A percentile compares a stretch with the other conserved stretches of the same genome.
Evolutionary conservation across 2,329 filamentous ascomycete species (phyloP).

Genomic region (Phialocephala subalpina): DNA sequence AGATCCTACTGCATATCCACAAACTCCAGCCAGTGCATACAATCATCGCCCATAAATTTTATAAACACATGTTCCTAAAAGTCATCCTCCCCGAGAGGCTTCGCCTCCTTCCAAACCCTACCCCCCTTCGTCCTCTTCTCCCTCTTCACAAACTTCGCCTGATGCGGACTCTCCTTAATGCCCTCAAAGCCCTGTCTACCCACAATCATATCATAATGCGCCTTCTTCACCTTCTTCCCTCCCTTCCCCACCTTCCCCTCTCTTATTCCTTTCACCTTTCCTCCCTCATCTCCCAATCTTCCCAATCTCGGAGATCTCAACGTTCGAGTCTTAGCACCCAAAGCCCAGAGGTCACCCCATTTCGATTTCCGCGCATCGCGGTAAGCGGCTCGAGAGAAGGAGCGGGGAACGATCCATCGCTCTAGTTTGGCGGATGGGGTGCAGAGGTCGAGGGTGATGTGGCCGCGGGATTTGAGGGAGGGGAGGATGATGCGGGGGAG

Average conservation of each 20-base stretch:
- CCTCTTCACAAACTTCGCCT: conserved; percentile 33
- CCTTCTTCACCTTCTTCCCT: conserved; percentile 52
- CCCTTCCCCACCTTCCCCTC: conserved; percentile 46
- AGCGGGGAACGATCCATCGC: conserved; percentile 90
- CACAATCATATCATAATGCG: conserved; percentile 49
- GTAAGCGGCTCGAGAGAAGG: conserved; percentile 82
- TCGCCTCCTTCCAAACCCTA: conserved; percentile 46
- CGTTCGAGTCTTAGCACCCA: conserved; percentile 89
- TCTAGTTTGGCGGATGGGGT: conserved; percentile 86
- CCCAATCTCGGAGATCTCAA: conserved; percentile 68
- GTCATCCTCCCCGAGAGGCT: conserved; percentile 43
- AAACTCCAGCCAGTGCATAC: background rate
- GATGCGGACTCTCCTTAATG: conserved; percentile 38
- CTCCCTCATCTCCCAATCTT: conserved; percentile 39
- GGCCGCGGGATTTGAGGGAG: conserved; percentile 86
- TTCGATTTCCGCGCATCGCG: conserved; percentile 88
- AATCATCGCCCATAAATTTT: conserved; percentile 11
- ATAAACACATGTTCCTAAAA: conserved; percentile 23
- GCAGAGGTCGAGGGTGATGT: conserved; percentile 90
- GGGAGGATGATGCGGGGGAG: conserved; percentile 82
- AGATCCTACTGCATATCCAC: conserved; percentile 11
- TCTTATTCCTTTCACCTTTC: conserved; percentile 47
- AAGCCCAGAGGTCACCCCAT: conserved; percentile 96
- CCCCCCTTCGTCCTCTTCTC: conserved; percentile 46
- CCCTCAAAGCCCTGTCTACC: conserved; percentile 41